Evolutionary conservation across 257 asterid species (phyloP).

Genomic region (Voacanga thouarsii): DNA sequence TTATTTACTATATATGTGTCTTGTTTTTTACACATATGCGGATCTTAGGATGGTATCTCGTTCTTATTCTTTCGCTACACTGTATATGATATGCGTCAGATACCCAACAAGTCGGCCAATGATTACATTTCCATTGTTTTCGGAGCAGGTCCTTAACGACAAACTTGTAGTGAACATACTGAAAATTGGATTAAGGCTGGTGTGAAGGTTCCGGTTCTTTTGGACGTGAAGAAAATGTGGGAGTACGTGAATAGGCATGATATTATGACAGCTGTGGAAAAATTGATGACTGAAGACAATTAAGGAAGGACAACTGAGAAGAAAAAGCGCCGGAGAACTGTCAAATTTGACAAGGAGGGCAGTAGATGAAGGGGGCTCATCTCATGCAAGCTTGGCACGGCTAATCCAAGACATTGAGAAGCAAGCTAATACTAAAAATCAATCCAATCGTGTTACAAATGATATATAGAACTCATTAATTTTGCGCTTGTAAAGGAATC

Average conservation of each 20-base stretch:
- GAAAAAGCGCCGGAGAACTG: slow-evolving; percentile 36
- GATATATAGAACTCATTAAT: too few relatives aligned
- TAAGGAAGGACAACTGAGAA: slow-evolving; percentile 35
- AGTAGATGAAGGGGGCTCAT: slow-evolving; percentile 37
- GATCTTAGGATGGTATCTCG: too few relatives aligned
- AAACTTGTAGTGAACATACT: slow-evolving; percentile 40
- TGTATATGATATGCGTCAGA: too few relatives aligned
- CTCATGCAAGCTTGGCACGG: slow-evolving; percentile 23
- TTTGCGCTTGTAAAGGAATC: too few relatives aligned
- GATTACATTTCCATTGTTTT: slow-evolving; percentile 56
- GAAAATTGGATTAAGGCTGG: slow-evolving; percentile 49
- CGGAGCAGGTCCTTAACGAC: slow-evolving; percentile 63
- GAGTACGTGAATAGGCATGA: slow-evolving; percentile 31
- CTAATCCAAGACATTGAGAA: slow-evolving; percentile 34
- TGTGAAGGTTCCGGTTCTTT: slow-evolving; percentile 29
- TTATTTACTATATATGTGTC: too few relatives aligned
- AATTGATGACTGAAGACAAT: slow-evolving; percentile 35
- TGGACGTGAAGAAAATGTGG: slow-evolving; percentile 38
- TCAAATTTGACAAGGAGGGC: slow-evolving; percentile 36
- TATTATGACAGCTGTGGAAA: slow-evolving; percentile 17
- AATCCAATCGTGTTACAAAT: not conserved
- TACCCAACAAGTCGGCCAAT: slow-evolving; percentile 50
- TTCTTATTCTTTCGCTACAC: too few relatives aligned
- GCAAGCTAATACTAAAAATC: slow-evolving; percentile 4
- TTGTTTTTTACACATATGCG: too few relatives aligned